These are phyloP conservation scores for Suillus bovinus DNA, from an alignment of 768 basidiomycete genomes.

Conservation along the genomic window DNA sequence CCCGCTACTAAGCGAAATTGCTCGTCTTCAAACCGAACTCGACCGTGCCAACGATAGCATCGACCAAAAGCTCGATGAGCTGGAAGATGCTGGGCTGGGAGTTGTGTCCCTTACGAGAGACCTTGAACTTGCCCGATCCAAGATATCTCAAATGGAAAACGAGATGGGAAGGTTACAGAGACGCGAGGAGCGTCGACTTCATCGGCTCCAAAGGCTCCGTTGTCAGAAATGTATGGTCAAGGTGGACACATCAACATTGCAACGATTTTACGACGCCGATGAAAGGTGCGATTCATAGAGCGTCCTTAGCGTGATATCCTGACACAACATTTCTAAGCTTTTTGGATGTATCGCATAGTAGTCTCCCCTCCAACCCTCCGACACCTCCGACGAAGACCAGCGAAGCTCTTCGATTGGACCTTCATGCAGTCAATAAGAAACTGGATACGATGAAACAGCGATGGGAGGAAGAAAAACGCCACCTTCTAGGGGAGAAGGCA, in stretches of 20 bases:
- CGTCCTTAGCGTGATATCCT: constrained; percentile 4
- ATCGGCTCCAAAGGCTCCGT: constrained; percentile 58
- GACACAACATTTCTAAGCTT: constrained; percentile 39
- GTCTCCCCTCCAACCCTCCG: constrained; percentile 56
- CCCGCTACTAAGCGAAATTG: constrained; percentile 72
- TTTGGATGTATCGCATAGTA: constrained; percentile 48
- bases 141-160: constrained; percentile 59
- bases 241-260: constrained; percentile 49
- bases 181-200: constrained; percentile 67
- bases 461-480: constrained; percentile 69
- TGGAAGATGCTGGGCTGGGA: constrained; percentile 78
- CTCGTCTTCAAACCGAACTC: constrained; percentile 71
- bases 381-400: constrained; percentile 69
- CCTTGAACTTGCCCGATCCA: constrained; percentile 68
- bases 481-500: constrained; percentile 68
- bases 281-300: constrained; percentile 52
- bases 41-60: constrained; percentile 81
- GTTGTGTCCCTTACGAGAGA: constrained; percentile 70
- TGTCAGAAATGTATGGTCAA: constrained; percentile 72
- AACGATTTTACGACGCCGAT: constrained; percentile 45
- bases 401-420: constrained; percentile 59
- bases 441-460: constrained; percentile 62
- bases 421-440: constrained; percentile 62
- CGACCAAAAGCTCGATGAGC: constrained; percentile 84
- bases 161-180: constrained; percentile 65